A percentile compares a stretch with the other conserved stretches of the same genome.
Evolutionary conservation across 495 filamentous ascomycete species (phyloP).

Genomic region (Chlorociboria aeruginascens): DNA sequence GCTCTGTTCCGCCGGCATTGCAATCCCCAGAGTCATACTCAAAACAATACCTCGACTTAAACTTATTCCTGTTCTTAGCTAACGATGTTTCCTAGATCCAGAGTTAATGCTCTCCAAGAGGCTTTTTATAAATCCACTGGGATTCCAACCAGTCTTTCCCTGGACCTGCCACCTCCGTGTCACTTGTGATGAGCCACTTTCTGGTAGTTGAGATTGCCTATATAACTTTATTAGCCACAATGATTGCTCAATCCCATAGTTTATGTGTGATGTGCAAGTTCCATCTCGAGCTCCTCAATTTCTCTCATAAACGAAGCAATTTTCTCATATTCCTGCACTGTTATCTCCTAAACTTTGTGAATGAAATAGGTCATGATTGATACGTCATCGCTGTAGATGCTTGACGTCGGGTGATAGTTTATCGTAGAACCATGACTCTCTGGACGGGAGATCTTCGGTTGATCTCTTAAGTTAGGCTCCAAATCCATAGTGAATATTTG

Average conservation of each 20-base stretch:
- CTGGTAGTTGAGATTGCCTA: background rate
- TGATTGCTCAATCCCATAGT: slow-evolving; percentile 2
- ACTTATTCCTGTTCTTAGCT: slow-evolving; percentile 3
- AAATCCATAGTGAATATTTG: background rate
- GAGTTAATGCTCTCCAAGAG: slow-evolving; percentile 1
- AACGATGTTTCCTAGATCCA: slow-evolving; percentile 4
- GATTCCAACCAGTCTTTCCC: slow-evolving; percentile 11
- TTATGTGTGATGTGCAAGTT: background rate
- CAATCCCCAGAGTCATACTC: no score
- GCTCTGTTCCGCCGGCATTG: no score
- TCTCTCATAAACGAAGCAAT: slow-evolving; percentile 7
- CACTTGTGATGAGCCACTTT: slow-evolving; percentile 3
- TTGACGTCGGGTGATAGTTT: slow-evolving; percentile 2
- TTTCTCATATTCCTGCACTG: slow-evolving; percentile 7
- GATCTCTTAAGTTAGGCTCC: no score
- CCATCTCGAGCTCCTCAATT: slow-evolving; percentile 5
- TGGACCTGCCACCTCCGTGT: slow-evolving; percentile 2
- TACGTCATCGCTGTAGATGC: slow-evolving; percentile 6
- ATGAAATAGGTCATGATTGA: slow-evolving; percentile 5
- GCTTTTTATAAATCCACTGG: slow-evolving; percentile 8
- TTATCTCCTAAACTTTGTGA: slow-evolving; percentile 3
- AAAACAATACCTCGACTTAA: background rate
- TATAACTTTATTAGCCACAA: slow-evolving; percentile 1
- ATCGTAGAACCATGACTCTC: slow-evolving; percentile 2
- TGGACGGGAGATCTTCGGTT: background rate